Conservation (phyloP, 768 basidiomycete genomes). For the Lactarius deliciosus region DNA sequence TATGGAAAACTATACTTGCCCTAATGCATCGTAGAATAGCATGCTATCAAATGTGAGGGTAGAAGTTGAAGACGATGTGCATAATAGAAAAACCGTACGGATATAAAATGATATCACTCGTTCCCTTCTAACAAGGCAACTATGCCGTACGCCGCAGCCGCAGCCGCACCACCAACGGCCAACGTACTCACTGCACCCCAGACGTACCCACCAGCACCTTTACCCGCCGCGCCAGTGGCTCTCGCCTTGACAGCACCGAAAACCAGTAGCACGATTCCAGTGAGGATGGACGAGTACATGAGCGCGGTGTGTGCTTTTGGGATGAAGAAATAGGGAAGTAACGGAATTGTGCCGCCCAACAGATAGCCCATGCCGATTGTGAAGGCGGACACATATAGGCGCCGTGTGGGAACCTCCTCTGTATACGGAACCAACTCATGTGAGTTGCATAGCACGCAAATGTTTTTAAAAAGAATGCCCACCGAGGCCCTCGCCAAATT, state of each 20-base stretch:
- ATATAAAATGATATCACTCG: neutral
- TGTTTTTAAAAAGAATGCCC: slow-evolving; percentile 2
- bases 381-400: slow-evolving; percentile 87
- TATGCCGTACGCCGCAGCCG: slow-evolving; percentile 66
- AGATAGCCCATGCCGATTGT: slow-evolving; percentile 97
- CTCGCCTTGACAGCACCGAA: slow-evolving; percentile 92
- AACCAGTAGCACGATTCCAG: slow-evolving; percentile 79
- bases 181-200: slow-evolving; percentile 89
- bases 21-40: neutral
- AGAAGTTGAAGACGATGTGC: neutral
- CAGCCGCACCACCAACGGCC: slow-evolving; percentile 87
- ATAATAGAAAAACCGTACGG: neutral
- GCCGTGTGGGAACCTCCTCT: slow-evolving; percentile 86
- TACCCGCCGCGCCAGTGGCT: slow-evolving; percentile 75
- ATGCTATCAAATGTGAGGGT: neutral
- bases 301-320: slow-evolving; percentile 63
- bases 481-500: slow-evolving; percentile 94
- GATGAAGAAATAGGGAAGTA: slow-evolving; percentile 92
- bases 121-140: slow-evolving; percentile 49
- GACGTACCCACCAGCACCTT: slow-evolving; percentile 63
- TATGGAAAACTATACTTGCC: too few species aligned
- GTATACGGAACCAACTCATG: neutral
- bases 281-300: slow-evolving; percentile 74
- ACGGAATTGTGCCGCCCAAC: slow-evolving; percentile 88
- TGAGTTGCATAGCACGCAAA: neutral